Conservation (phyloP, 805 yeast genomes). For the Saccharomycopsis babjevae region DNA sequence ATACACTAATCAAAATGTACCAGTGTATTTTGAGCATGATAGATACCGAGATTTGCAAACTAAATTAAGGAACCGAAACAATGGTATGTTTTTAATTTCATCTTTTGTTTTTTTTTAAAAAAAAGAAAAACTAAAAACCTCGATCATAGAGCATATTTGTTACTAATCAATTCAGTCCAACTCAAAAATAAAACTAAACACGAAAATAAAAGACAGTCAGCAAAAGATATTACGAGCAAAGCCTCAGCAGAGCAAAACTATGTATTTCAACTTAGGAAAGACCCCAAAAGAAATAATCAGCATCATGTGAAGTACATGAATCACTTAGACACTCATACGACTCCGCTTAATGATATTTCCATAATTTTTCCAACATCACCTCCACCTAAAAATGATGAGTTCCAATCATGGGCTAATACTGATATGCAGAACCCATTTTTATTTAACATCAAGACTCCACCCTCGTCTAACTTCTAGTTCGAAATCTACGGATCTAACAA, state of each 20-base stretch:
- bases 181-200: background rate
- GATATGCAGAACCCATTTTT: background rate
- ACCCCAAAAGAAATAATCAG: background rate
- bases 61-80: background rate
- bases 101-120: background rate
- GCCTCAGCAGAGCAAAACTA: background rate
- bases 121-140: background rate
- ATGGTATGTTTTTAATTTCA: background rate
- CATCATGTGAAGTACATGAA: background rate
- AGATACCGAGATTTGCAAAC: background rate
- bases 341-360: background rate
- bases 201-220: background rate
- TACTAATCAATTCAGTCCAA: background rate
- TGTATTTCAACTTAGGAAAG: background rate
- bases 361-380: background rate
- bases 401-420: background rate
- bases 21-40: background rate
- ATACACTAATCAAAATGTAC: background rate
- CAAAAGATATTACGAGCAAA: background rate
- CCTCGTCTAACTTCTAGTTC: background rate
- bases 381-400: background rate
- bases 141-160: background rate
- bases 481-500: background rate
- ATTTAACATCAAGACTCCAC: background rate
- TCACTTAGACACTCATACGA: background rate